A percentile compares a stretch with the other conserved stretches of the same genome.
Evolutionary conservation across 192 early-diverging fungal genomes (phyloP).

Genomic region (Pilobolus umbonatus): DNA sequence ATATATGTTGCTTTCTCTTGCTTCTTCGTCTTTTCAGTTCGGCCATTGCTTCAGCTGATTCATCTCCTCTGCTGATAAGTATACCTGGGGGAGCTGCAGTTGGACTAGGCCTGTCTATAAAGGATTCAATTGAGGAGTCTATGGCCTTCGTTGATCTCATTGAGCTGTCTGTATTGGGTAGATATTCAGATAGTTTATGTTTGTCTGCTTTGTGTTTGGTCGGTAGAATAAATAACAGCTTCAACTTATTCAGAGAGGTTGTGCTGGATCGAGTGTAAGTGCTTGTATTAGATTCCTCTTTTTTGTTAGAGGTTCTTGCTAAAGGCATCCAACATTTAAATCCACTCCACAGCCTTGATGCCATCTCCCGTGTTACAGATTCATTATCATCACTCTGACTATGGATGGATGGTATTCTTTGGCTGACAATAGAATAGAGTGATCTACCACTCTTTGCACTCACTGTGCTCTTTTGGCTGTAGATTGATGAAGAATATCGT

Average conservation of each 20-base stretch:
- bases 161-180: too few relatives aligned
- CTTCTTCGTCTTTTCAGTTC: slow-evolving; percentile 11
- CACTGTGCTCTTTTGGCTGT: slow-evolving; percentile 31
- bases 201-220: not conserved
- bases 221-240: slow-evolving; percentile 3
- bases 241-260: slow-evolving; percentile 9
- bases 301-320: not conserved
- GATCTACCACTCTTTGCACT: slow-evolving; percentile 29
- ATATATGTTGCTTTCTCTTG: slow-evolving; percentile 10
- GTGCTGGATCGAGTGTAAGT: not conserved
- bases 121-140: not conserved
- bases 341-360: slow-evolving; percentile 11
- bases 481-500: slow-evolving; percentile 25
- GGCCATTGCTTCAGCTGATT: slow-evolving; percentile 11
- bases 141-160: not conserved
- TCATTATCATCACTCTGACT: not conserved
- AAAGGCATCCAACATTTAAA: slow-evolving; percentile 4
- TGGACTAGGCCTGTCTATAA: not conserved
- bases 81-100: slow-evolving; percentile 4
- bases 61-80: slow-evolving; percentile 14
- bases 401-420: slow-evolving; percentile 2
- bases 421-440: slow-evolving; percentile 20
- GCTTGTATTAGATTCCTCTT: slow-evolving; percentile 1
- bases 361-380: too few relatives aligned
- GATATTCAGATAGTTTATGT: not conserved